These are phyloP conservation scores for Aspergillus chevalieri DNA, from an alignment of 2,329 filamentous ascomycete species.

Conservation along the genomic window DNA sequence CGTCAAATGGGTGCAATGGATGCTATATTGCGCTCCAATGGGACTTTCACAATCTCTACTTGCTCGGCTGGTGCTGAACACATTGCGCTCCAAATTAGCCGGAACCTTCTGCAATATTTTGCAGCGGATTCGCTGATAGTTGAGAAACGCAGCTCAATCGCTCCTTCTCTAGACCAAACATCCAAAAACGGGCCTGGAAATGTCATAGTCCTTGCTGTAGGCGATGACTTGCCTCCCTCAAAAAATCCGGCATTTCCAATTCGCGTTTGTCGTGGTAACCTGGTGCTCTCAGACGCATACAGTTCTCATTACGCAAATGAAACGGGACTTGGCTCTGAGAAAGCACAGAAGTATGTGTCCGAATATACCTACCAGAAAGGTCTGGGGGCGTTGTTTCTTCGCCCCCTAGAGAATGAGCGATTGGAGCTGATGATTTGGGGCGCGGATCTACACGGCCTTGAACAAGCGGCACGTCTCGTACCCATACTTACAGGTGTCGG, in stretches of 20 bases:
- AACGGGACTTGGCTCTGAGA: slow-evolving; percentile 5
- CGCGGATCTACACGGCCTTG: slow-evolving; percentile 40
- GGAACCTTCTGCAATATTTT: slow-evolving; percentile 55
- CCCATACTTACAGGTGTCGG: slow-evolving; percentile 53
- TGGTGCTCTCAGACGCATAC: slow-evolving; percentile 8
- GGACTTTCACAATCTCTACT: slow-evolving; percentile 38
- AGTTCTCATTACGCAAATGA: background rate
- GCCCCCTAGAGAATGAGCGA: slow-evolving; percentile 42
- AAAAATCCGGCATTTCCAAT: slow-evolving; percentile 21
- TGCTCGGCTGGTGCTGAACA: slow-evolving; percentile 21
- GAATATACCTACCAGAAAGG: slow-evolving; percentile 27
- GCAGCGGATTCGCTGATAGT: slow-evolving; percentile 46
- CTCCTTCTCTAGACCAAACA: background rate
- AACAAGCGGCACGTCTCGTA: slow-evolving; percentile 47
- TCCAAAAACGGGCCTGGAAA: slow-evolving; percentile 33
- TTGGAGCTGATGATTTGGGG: slow-evolving; percentile 55
- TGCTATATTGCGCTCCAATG: slow-evolving; percentile 46
- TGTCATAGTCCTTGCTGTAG: slow-evolving; percentile 33
- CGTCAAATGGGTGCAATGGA: slow-evolving; percentile 49
- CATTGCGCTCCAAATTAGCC: slow-evolving; percentile 49
- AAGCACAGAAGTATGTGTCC: slow-evolving; percentile 16
- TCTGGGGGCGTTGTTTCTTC: slow-evolving; percentile 48
- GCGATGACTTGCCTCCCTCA: slow-evolving; percentile 14
- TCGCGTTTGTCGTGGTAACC: slow-evolving; percentile 7
- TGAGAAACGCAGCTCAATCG: slow-evolving; percentile 11